These are phyloP conservation scores for Mentha longifolia DNA, from an alignment of 257 asterid species.

Conservation along the genomic window DNA sequence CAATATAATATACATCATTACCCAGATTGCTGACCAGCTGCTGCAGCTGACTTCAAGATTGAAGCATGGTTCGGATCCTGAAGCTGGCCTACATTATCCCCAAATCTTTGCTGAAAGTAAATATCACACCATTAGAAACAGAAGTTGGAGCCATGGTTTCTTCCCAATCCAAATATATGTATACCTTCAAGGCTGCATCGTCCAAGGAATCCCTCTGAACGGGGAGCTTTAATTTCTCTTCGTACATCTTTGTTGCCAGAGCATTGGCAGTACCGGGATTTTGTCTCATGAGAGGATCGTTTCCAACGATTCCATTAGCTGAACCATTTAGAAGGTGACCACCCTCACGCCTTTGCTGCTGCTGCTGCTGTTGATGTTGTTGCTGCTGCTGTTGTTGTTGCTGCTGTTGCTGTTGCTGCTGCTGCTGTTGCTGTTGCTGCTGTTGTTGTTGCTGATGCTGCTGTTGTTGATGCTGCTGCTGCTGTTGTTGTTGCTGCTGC, in stretches of 20 bases:
- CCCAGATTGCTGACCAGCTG: constrained; percentile 91
- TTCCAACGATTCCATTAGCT: constrained; percentile 80
- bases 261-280: constrained; percentile 86
- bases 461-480: constrained; percentile 55
- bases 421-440: constrained; percentile 67
- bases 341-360: constrained; percentile 80
- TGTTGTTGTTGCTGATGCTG: constrained; percentile 72
- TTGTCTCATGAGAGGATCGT: constrained; percentile 80
- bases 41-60: constrained; percentile 81
- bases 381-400: constrained; percentile 58
- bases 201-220: constrained; percentile 86
- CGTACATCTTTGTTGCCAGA: constrained; percentile 86
- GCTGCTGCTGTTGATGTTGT: constrained; percentile 51
- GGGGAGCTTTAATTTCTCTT: constrained; percentile 80
- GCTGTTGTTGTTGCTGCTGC: constrained; percentile 68
- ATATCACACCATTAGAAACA: constrained; percentile 27
- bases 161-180: constrained; percentile 14
- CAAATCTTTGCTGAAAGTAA: constrained; percentile 82
- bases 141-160: not conserved
- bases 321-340: constrained; percentile 78
- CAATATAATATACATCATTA: constrained; percentile 37
- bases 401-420: constrained; percentile 56
- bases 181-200: constrained; percentile 88
- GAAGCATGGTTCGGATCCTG: constrained; percentile 91
- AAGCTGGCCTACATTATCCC: constrained; percentile 77